These are phyloP conservation scores for Wallemia mellicola DNA, from an alignment of 1,284 basidiomycete genomes.

Conservation along the genomic window DNA sequence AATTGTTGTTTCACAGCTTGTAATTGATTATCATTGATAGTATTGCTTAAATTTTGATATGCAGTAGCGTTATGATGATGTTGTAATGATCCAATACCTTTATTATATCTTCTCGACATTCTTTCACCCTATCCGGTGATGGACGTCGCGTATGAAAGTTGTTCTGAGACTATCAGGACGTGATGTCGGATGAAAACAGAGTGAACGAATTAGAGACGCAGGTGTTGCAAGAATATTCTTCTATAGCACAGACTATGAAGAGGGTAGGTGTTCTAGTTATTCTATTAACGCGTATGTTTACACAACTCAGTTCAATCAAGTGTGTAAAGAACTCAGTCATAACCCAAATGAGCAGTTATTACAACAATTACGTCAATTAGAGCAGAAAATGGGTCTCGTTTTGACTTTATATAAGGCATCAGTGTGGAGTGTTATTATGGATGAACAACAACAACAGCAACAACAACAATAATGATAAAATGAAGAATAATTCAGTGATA, in stretches of 20 bases:
- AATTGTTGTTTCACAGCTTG: not conserved
- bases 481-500: not conserved
- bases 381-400: conserved; percentile 82
- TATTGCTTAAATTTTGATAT: not conserved
- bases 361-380: conserved; percentile 45
- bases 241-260: not conserved
- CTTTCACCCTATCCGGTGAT: not conserved
- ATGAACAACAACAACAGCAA: conserved; percentile 26
- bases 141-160: not conserved
- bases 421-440: conserved; percentile 76
- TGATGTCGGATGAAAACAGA: not conserved
- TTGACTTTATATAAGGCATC: conserved; percentile 80
- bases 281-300: not conserved
- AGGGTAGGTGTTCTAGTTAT: not conserved
- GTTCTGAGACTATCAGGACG: too few relatives aligned
- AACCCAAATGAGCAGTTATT: conserved; percentile 44
- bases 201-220: not conserved
- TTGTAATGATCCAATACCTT: not conserved
- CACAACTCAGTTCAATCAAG: not conserved
- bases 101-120: not conserved
- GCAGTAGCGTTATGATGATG: not conserved
- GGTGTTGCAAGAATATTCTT: not conserved
- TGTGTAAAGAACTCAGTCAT: conserved; percentile 17
- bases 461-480: not conserved
- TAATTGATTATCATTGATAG: not conserved